Conservation (phyloP, 495 filamentous ascomycete species). For the Penicillium longicatenatum region DNA sequence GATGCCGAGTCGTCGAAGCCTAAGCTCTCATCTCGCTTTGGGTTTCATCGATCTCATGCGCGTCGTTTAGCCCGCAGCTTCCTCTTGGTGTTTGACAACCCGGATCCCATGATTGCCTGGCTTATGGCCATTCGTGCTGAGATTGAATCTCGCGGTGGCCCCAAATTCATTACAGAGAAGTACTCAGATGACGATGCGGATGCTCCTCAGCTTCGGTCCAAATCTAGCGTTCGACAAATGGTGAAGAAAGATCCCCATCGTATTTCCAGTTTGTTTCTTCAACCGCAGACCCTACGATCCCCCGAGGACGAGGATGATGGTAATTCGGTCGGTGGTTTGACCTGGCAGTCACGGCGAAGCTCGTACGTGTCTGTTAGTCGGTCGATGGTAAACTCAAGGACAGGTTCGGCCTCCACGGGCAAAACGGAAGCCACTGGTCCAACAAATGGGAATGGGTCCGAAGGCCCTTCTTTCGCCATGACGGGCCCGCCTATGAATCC, state of each 20-base stretch:
- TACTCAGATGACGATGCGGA: slow-evolving; percentile 35
- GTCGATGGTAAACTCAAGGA: slow-evolving; percentile 35
- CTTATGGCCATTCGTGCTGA: slow-evolving; percentile 61
- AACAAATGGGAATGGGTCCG: slow-evolving; percentile 14
- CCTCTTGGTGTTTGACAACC: slow-evolving; percentile 76
- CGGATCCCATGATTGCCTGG: slow-evolving; percentile 88
- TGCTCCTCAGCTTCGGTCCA: slow-evolving; percentile 42
- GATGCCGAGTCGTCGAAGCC: slow-evolving; percentile 56
- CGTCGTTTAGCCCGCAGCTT: slow-evolving; percentile 66
- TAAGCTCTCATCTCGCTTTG: slow-evolving; percentile 48
- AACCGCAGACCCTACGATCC: slow-evolving; percentile 42
- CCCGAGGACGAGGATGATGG: slow-evolving; percentile 33
- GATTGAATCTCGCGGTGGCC: slow-evolving; percentile 70
- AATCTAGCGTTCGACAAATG: slow-evolving; percentile 37
- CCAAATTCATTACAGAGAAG: slow-evolving; percentile 60
- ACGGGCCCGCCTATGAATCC: slow-evolving; percentile 15
- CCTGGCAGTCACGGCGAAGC: slow-evolving; percentile 33
- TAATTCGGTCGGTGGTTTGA: slow-evolving; percentile 23
- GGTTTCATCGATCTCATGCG: slow-evolving; percentile 61
- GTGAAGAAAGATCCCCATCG: slow-evolving; percentile 58
- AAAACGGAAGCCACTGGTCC: slow-evolving; percentile 31
- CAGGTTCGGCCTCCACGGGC: slow-evolving; percentile 34
- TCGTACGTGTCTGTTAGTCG: slow-evolving; percentile 35
- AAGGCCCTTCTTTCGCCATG: slow-evolving; percentile 17
- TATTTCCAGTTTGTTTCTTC: slow-evolving; percentile 62